Evolutionary conservation across 179 eudicot species (phyloP).

Genomic region (Heliamphora pulchella): DNA sequence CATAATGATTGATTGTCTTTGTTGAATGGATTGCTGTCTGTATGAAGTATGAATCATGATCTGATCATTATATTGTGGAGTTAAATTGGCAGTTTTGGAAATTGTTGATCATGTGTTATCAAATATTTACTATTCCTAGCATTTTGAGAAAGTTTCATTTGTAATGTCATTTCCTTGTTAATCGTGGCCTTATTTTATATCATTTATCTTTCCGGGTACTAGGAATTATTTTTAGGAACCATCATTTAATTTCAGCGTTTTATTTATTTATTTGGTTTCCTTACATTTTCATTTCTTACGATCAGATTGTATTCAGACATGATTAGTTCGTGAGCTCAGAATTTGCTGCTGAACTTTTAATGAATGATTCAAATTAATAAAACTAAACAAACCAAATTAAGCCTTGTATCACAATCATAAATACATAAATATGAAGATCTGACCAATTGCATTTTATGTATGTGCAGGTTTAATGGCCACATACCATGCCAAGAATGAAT

Average conservation of each 20-base stretch:
- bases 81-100: neutral
- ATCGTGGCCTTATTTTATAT: neutral
- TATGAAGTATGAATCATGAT: neutral
- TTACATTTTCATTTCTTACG: neutral
- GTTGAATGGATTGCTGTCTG: neutral
- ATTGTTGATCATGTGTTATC: neutral
- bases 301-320: neutral
- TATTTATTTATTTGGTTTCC: neutral
- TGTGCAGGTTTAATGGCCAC: constrained; percentile 81
- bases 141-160: neutral
- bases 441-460: neutral
- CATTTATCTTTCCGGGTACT: neutral
- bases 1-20: neutral
- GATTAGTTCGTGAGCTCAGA: neutral
- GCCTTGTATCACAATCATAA: too few relatives aligned
- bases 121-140: neutral
- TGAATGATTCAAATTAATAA: neutral
- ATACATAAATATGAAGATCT: neutral
- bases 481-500: constrained; percentile 97
- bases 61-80: neutral
- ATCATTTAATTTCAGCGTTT: neutral
- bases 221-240: neutral
- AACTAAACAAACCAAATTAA: too few relatives aligned
- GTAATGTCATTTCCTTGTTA: neutral
- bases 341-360: neutral